Evolutionary conservation across 2,329 filamentous ascomycete species (phyloP), one percentile per base, ranked within the genome.

Genomic region (Raffaelea ambrosiae): DNA sequence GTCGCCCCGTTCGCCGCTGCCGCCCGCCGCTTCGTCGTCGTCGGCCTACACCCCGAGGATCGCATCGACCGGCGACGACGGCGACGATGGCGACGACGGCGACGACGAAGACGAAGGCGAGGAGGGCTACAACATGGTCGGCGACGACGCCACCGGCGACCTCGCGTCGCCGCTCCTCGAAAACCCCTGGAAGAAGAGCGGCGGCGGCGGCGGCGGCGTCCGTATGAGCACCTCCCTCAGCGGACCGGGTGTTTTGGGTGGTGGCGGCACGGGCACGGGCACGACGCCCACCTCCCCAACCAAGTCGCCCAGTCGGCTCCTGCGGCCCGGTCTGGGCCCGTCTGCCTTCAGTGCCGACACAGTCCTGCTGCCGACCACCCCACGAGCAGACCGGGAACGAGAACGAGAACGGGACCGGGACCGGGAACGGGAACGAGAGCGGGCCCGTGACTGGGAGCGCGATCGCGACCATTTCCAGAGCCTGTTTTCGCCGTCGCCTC

Each of bases 401-500:
- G 26, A 29, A 7, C 7, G 26, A 29, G 26, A 29, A 7, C n/a
- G n/a, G n/a, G 26, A 7, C 7, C 26, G 26, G 26, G 26, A 29
- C 7, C 26, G 26, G 26, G 26, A 29, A 13, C 26, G 35, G 8
- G 19, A 41, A 41, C 20, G 20, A 41, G 19, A 29, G 7, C n/a
- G n/a, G n/a, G 26, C 26, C 7, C 26, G 26, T 7, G 26, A 29
- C 7, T 13, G 26, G 26, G 26, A 29, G 26, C 26, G 35, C 5
- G 19, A 41, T 23, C 20, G 20, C 22, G 19, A 41, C 38, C 64
- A 68, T 43, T 68, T 63, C 51, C 63, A 69, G 23, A 71, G 70
- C 29, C 70, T 81, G 35, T 77, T 79, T 51, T 80, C 76, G 3
- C 77, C 77, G 11, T 80, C 77, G 0, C 77, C 77, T 0, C 67